Evolutionary conservation across 208 protist genomes (phyloP).

Genomic region (Angomonas deanei): DNA sequence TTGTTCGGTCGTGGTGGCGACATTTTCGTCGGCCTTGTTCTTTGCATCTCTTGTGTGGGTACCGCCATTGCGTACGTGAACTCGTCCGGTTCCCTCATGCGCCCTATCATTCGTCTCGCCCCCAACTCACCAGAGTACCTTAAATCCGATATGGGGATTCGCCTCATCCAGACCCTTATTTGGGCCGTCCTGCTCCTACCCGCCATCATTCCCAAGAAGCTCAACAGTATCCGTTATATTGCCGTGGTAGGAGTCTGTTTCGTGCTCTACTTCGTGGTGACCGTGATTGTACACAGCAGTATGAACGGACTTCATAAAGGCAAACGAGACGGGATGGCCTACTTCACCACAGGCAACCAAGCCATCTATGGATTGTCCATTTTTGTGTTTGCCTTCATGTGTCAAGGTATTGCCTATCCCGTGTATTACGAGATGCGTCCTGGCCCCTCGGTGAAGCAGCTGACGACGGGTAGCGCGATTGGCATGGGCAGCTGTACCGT

Average conservation of each 20-base stretch:
- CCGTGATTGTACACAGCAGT: constrained; percentile 46
- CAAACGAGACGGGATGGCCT: constrained; percentile 24
- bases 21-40: constrained; percentile 66
- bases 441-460: constrained; percentile 24
- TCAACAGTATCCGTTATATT: constrained; percentile 78
- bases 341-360: constrained; percentile 41
- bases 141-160: constrained; percentile 25
- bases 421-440: constrained; percentile 55
- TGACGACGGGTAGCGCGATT: constrained; percentile 39
- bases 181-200: constrained; percentile 70
- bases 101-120: constrained; percentile 33
- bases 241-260: constrained; percentile 57
- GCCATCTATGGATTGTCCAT: constrained; percentile 56
- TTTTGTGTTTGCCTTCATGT: constrained; percentile 74
- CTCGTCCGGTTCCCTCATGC: constrained; percentile 45
- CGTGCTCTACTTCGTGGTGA: constrained; percentile 66
- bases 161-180: constrained; percentile 27
- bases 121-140: constrained; percentile 35
- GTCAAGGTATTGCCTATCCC: constrained; percentile 50
- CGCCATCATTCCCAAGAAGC: constrained; percentile 52
- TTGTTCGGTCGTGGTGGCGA: constrained; percentile 47
- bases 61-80: constrained; percentile 74
- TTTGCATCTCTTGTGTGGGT: constrained; percentile 59
- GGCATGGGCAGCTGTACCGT: constrained; percentile 51
- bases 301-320: constrained; percentile 31